Percentiles rank a stretch among this genome's conserved stretches.
Conservation (phyloP, 495 filamentous ascomycete species). For the Staphylotrichum longicolle region DNA sequence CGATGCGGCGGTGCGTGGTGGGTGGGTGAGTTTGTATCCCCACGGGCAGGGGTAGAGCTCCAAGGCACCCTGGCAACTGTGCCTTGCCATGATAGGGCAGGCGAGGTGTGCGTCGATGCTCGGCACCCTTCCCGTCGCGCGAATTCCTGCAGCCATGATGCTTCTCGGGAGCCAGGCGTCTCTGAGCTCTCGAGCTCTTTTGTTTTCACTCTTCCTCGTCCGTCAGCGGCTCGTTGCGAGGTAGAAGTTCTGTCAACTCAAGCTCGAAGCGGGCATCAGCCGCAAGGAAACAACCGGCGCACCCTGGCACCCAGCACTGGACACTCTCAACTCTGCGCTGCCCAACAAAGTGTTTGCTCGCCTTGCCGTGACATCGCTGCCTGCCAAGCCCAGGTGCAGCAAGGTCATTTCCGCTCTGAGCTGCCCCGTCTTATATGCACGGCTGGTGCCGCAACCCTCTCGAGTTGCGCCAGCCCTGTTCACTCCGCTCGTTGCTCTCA, state of each 20-base stretch:
- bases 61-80: slow-evolving; percentile 12
- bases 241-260: neutral
- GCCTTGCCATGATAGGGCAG: slow-evolving; percentile 13
- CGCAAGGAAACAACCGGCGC: neutral
- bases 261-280: neutral
- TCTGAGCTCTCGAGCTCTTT: slow-evolving; percentile 7
- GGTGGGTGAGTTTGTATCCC: slow-evolving; percentile 16
- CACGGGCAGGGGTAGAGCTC: slow-evolving; percentile 21
- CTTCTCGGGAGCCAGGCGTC: neutral
- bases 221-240: no score
- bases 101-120: slow-evolving; percentile 3
- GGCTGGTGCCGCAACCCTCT: slow-evolving; percentile 24
- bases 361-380: slow-evolving; percentile 12
- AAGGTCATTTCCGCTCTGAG: slow-evolving; percentile 22
- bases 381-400: slow-evolving; percentile 28
- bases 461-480: slow-evolving; percentile 9
- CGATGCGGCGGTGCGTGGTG: slow-evolving; percentile 11
- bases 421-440: slow-evolving; percentile 31
- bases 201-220: slow-evolving; percentile 2
- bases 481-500: slow-evolving; percentile 29
- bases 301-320: neutral
- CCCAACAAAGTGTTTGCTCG: slow-evolving; percentile 5
- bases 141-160: slow-evolving; percentile 14
- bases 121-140: slow-evolving; percentile 8
- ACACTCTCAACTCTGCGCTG: slow-evolving; percentile 1